Conservation (phyloP, 176 grass and related monocot species). For the Carex cristatella region DNA sequence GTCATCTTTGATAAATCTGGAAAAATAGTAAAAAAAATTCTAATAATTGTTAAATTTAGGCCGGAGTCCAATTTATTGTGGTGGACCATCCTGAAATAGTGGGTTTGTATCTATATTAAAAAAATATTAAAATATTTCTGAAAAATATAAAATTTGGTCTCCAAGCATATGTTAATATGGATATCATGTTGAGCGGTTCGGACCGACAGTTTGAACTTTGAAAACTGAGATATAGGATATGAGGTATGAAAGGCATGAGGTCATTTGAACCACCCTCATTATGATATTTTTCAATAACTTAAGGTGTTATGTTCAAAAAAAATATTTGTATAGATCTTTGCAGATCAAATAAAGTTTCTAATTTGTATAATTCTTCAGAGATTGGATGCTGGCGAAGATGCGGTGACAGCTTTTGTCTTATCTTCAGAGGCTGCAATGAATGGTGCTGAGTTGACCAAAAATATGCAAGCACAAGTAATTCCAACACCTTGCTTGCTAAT, state of each 20-base stretch:
- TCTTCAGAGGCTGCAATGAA: conserved; percentile 82
- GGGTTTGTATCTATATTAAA: too few species aligned
- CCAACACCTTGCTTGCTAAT: conserved; percentile 3
- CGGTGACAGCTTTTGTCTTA: conserved; percentile 55
- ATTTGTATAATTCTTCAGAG: conserved; percentile 41
- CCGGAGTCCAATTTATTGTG: background rate
- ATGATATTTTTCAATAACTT: background rate
- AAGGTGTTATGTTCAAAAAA: background rate
- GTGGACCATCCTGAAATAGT: too few species aligned
- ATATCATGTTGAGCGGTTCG: too few species aligned
- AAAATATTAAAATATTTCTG: too few species aligned
- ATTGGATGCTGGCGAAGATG: conserved; percentile 77
- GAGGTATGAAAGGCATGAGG: too few species aligned
- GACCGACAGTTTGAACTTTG: too few species aligned
- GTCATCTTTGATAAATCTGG: background rate
- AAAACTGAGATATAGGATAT: too few species aligned
- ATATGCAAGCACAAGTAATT: conserved; percentile 87
- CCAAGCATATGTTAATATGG: too few species aligned
- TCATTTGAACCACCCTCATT: background rate
- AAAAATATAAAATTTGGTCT: too few species aligned
- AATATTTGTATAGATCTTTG: background rate
- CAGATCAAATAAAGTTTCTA: conserved; percentile 9
- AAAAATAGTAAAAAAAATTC: background rate
- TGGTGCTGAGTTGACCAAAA: conserved; percentile 90
- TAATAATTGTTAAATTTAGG: too few species aligned